Percentiles rank a stretch among this genome's conserved stretches.
These are phyloP conservation scores for Aspergillus ustus DNA, from an alignment of 2,329 filamentous ascomycete species.

Conservation along the genomic window DNA sequence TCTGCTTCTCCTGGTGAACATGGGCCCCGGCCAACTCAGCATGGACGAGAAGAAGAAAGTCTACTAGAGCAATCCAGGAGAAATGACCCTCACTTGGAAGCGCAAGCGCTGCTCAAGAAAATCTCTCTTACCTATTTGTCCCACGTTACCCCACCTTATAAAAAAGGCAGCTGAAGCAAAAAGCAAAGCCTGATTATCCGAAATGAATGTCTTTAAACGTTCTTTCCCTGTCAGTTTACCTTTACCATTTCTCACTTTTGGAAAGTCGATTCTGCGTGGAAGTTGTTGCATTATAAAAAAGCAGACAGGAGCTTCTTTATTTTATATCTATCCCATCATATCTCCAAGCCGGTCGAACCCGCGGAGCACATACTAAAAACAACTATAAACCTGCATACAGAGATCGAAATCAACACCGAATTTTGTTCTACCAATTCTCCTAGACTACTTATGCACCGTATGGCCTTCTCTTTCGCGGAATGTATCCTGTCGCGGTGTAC, in stretches of 20 bases:
- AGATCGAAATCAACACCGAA: not conserved
- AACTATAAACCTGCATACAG: not conserved
- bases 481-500: not conserved
- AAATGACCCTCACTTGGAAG: not conserved
- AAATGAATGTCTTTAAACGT: not conserved
- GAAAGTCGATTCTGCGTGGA: not conserved
- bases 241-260: not conserved
- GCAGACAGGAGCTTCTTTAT: not conserved
- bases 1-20: conserved; percentile 95
- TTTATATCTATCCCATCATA: not conserved
- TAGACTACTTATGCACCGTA: not conserved
- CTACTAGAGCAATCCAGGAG: conserved; percentile 63
- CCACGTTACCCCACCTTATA: not conserved
- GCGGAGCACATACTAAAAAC: not conserved
- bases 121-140: not conserved
- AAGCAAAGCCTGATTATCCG: not conserved
- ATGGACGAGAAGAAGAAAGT: conserved; percentile 99
- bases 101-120: not conserved
- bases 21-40: conserved; percentile 94
- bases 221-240: not conserved
- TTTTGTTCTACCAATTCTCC: not conserved
- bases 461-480: not conserved
- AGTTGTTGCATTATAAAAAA: not conserved
- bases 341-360: not conserved
- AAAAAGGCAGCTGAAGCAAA: not conserved